These are phyloP conservation scores for Pinus taeda DNA, from an alignment of 75 land plant genomes.

Conservation along the genomic window DNA sequence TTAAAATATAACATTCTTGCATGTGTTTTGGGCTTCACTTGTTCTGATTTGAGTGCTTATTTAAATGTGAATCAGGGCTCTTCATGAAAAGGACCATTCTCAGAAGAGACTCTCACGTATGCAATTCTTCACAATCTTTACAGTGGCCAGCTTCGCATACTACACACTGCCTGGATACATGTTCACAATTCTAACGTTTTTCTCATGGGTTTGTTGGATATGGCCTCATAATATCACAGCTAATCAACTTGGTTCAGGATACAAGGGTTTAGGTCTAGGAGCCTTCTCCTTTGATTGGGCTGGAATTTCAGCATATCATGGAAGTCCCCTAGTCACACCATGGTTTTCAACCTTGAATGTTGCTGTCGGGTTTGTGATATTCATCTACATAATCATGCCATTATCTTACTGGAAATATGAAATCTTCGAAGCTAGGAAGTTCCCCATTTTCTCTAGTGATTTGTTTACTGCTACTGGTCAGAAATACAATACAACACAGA, in stretches of 20 bases:
- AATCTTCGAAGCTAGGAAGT: conserved; percentile 24
- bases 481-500: conserved; percentile 8
- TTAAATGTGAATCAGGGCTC: conserved; percentile 22
- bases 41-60: neutral
- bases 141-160: conserved; percentile 28
- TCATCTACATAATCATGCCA: conserved; percentile 23
- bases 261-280: conserved; percentile 30
- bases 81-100: conserved; percentile 31
- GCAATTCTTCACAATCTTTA: conserved; percentile 24
- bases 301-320: conserved; percentile 21
- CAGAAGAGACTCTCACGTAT: conserved; percentile 39
- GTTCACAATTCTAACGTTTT: conserved; percentile 22
- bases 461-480: conserved; percentile 20
- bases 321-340: conserved; percentile 38
- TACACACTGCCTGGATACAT: conserved; percentile 30
- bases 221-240: conserved; percentile 22
- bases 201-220: conserved; percentile 43
- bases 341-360: conserved; percentile 34
- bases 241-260: conserved; percentile 34
- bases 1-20: neutral
- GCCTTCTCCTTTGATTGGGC: conserved; percentile 35
- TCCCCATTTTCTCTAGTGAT: conserved; percentile 29
- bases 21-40: neutral
- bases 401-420: conserved; percentile 15
- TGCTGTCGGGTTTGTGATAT: conserved; percentile 17